These are phyloP conservation scores for Penicillium parvum DNA, from an alignment of 495 filamentous ascomycete genomes.

Conservation along the genomic window DNA sequence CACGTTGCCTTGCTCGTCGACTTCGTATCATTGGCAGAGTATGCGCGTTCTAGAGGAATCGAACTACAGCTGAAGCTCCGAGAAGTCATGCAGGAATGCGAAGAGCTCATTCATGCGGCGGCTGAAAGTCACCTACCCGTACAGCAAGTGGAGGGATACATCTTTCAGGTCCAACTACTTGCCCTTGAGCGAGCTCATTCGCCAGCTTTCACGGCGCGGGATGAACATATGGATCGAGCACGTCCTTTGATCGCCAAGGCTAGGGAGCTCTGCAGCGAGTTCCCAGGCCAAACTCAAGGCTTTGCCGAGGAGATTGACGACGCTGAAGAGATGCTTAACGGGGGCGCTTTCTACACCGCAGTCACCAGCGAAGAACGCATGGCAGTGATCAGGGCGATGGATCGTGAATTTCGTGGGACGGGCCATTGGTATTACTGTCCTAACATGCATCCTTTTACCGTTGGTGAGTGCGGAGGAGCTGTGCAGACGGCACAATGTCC, in stretches of 20 bases:
- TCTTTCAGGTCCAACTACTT: conserved; percentile 34
- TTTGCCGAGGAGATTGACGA: conserved; percentile 3
- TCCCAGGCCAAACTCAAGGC: neutral
- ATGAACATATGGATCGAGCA: neutral
- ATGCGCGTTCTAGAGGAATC: neutral
- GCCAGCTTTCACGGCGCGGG: conserved; percentile 17
- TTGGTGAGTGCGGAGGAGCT: conserved; percentile 70
- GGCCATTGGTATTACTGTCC: conserved; percentile 67
- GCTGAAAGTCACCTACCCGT: conserved; percentile 1
- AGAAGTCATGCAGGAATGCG: conserved; percentile 30
- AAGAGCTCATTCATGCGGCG: conserved; percentile 4
- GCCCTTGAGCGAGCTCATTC: conserved; percentile 28
- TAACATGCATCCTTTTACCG: conserved; percentile 68
- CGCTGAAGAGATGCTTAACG: neutral
- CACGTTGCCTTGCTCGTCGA: conserved; percentile 54
- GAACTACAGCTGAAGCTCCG: conserved; percentile 32
- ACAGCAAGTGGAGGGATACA: conserved; percentile 28
- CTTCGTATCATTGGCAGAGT: conserved; percentile 29
- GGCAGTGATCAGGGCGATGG: conserved; percentile 31
- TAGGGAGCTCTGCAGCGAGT: neutral
- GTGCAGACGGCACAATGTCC: conserved; percentile 61
- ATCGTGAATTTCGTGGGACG: conserved; percentile 44
- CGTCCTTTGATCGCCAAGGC: neutral
- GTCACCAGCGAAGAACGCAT: conserved; percentile 5
- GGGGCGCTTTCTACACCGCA: neutral